These are phyloP conservation scores for Pouteria glomerata DNA, from an alignment of 148 eudicot species.

Conservation along the genomic window DNA sequence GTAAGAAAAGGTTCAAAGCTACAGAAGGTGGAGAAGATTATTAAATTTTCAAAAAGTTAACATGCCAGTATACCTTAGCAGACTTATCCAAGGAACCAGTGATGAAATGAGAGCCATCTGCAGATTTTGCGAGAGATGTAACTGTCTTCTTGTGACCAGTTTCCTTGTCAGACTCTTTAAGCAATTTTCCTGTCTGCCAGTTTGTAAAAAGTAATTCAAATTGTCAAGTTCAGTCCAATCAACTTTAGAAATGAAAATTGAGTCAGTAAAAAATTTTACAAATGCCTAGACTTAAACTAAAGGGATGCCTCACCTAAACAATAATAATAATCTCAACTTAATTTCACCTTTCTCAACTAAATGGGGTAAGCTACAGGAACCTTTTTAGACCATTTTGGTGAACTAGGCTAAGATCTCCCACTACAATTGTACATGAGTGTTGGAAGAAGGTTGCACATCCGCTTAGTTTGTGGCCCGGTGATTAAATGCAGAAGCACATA, in stretches of 20 bases:
- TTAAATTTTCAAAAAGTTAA: background rate
- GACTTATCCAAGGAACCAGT: slow-evolving; percentile 78
- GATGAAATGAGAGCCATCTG: slow-evolving; percentile 76
- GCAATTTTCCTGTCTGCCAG: slow-evolving; percentile 72
- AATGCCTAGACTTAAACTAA: background rate
- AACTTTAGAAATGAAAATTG: slow-evolving; percentile 2
- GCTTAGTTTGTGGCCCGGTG: no score
- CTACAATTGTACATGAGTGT: no score
- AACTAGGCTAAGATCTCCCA: no score
- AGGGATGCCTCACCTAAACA: slow-evolving; percentile 18
- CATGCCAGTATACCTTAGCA: slow-evolving; percentile 53
- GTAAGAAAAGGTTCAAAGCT: slow-evolving; percentile 9
- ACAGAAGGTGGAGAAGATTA: background rate
- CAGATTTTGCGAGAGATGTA: slow-evolving; percentile 70
- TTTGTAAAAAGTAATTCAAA: slow-evolving; percentile 1
- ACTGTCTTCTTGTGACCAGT: slow-evolving; percentile 67
- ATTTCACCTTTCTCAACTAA: no score
- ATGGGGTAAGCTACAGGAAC: no score
- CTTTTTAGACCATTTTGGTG: no score
- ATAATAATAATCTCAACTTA: no score
- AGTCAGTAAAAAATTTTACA: background rate
- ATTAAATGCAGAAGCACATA: no score
- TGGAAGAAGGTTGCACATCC: no score
- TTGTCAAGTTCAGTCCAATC: background rate
- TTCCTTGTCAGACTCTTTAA: slow-evolving; percentile 62